Evolutionary conservation across 2,329 filamentous ascomycete species (phyloP).

Genomic region (Verticillium dahliae): DNA sequence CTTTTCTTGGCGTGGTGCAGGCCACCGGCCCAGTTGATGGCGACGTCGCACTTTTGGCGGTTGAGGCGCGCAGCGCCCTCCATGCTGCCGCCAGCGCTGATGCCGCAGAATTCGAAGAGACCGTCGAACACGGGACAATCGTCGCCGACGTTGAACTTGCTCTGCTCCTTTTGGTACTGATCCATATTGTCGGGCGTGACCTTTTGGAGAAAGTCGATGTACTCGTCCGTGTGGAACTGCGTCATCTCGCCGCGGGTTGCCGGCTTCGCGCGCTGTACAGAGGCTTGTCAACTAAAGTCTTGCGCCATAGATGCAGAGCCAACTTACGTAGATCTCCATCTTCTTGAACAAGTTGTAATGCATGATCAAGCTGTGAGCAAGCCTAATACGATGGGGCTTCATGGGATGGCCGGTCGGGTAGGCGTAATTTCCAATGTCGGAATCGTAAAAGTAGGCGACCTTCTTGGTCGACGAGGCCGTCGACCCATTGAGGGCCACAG

Average conservation of each 20-base stretch:
- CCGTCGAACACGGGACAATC: conserved; percentile 98
- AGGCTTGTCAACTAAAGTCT: conserved; percentile 1
- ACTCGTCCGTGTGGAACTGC: conserved; percentile 91
- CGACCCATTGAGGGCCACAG: conserved; percentile 38
- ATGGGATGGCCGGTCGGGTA: conserved; percentile 96
- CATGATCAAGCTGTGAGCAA: conserved; percentile 94
- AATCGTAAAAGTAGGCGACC: conserved; percentile 97
- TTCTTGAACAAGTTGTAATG: conserved; percentile 94
- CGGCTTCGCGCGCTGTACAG: conserved; percentile 66
- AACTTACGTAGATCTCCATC: conserved; percentile 81
- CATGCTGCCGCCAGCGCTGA: conserved; percentile 90
- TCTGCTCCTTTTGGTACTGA: conserved; percentile 81
- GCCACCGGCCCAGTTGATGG: conserved; percentile 96
- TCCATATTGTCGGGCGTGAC: conserved; percentile 99
- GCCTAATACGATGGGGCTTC: conserved; percentile 93
- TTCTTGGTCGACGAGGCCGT: conserved; percentile 55
- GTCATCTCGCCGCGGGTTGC: conserved; percentile 86
- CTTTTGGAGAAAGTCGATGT: conserved; percentile 90
- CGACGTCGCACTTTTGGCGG: conserved; percentile 89
- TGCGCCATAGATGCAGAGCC: conserved; percentile 24
- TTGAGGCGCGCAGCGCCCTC: conserved; percentile 88
- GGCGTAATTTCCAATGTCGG: conserved; percentile 95
- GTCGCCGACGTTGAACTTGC: conserved; percentile 89
- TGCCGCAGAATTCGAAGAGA: conserved; percentile 92
- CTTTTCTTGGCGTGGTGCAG: conserved; percentile 97